Evolutionary conservation across 169 alveolate species (phyloP), one percentile per base, ranked within the genome.

Genomic region (Cryptosporidium sp.): DNA sequence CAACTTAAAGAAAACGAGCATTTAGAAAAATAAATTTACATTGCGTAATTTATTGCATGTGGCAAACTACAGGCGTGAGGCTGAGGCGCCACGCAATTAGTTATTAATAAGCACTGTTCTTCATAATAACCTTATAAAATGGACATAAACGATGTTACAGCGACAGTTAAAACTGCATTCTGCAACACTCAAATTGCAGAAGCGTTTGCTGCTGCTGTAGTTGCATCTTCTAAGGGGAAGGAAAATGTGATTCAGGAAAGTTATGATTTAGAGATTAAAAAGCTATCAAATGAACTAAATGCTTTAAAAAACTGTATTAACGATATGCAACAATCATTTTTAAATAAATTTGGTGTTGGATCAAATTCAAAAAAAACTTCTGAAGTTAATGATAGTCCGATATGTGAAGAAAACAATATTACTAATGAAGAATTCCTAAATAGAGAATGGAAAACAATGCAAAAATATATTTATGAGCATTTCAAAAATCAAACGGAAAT

Each of bases 191-290:
- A 80, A 31, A 65, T 80, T 60, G 89, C 89, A 0, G 75, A 62
- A 23, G 89, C 89, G n/a, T 80, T 80, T 80, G 89, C 89, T 16
- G 89, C 89, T 14, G 89, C 89, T 14, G 89, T 80, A 18, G 89
- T 62, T 39, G 89, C 72, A 62, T 80, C 89, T 29, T 62, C 69
- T 21, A 65, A 80, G 45, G 68, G 65, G 31, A 80, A 80, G 35
- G 89, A 62, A 31, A n/a, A 61, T 35, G 23, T 60, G 18, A 56
- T 73, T 31, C 52, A 65, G 12, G 75, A 42, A 8, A 67, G 67
- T 42, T 80, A 60, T 26, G 67, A 65, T 53, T 62, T 53, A 9
- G 80, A 80, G 42, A 60, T 80, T 39, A 60, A 65, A 9, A 80
- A 62, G 44, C 51, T 80, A 8, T 45, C 61, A 23, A 67, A 80